phyloP scores from a whole-genome alignment of 208 protist genomes.

The Endotrypanum monterogeii region DNA sequence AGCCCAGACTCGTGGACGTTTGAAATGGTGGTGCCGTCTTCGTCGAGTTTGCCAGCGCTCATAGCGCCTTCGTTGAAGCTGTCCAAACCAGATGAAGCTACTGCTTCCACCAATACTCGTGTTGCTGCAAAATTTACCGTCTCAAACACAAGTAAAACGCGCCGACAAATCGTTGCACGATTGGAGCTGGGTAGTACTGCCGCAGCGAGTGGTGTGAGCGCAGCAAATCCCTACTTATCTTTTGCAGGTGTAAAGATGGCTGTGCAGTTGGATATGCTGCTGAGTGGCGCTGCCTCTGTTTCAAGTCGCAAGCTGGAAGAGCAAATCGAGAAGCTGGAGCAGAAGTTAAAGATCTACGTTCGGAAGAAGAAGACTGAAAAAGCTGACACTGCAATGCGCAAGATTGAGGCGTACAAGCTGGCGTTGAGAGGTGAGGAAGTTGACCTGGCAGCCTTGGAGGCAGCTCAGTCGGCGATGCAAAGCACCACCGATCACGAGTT shows the following conservation, averaged over 20 bases:
- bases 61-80: slow-evolving; percentile 6
- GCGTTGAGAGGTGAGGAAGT: slow-evolving; percentile 75
- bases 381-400: slow-evolving; percentile 48
- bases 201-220: slow-evolving; percentile 12
- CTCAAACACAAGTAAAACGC: slow-evolving; percentile 74
- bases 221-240: slow-evolving; percentile 41
- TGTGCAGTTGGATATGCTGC: slow-evolving; percentile 74
- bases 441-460: slow-evolving; percentile 45
- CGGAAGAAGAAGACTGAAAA: slow-evolving; percentile 91
- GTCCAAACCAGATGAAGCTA: neutral
- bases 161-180: slow-evolving; percentile 56
- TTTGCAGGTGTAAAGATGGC: slow-evolving; percentile 77
- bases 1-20: slow-evolving; percentile 85
- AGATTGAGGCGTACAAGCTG: slow-evolving; percentile 63
- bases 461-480: slow-evolving; percentile 18
- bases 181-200: slow-evolving; percentile 41
- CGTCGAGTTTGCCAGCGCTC: slow-evolving; percentile 16
- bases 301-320: slow-evolving; percentile 83
- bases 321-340: slow-evolving; percentile 89
- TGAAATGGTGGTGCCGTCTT: slow-evolving; percentile 56
- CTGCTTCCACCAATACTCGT: slow-evolving; percentile 27
- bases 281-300: slow-evolving; percentile 53
- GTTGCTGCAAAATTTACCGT: slow-evolving; percentile 76
- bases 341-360: slow-evolving; percentile 87
- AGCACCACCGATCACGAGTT: slow-evolving; percentile 48